Evolutionary conservation across 345 rosid species (phyloP), one percentile per base, ranked within the genome.

Genomic region (Eucalyptus regnans): DNA sequence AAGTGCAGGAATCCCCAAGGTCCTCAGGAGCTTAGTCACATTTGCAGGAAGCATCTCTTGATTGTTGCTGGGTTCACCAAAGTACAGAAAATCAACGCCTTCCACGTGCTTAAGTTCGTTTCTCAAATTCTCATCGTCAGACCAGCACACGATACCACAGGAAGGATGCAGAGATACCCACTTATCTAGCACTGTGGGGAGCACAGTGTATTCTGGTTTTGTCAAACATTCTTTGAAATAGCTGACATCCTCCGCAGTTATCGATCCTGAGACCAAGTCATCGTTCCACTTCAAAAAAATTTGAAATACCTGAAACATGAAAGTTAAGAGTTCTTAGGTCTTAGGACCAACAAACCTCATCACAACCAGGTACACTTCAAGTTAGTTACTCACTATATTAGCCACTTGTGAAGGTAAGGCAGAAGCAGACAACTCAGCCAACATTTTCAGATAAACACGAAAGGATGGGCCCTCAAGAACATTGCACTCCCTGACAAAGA

Each of bases 121-220:
- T 92, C 90, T 90, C 89, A 96, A 90, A 90, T 94, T 88, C 86
- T 94, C 92, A 91, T 95, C 93, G 80, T 97, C 98, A 90, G 95
- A 94, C 99, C 99, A 97, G 90, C 99, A 97, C 49, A 97, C 94
- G 48, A 94, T 92, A 92, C 98, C 98, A 89, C 92, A 96, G 44
- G 98, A 96, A 89, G 97, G 93, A 89, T 97, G 98, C 84, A 97
- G 89, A 50, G 99, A 97, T 86, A 95, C 98, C 99, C 99, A 97
- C 92, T 93, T 95, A 90, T 97, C 98, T 87, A 90, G 91, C 87
- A 90, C 91, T 85, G 99, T 95, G 88, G 99, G 99, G 88, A 97
- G 96, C 92, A 96, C 94, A 3, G 95, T 92, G 90, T 90, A 94
- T 51, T 97, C 96, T 86, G 88, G 87, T 92, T 95, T 93, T 87